Conservation (phyloP, 306 rosid species). For the Gleditsia sinensis region DNA sequence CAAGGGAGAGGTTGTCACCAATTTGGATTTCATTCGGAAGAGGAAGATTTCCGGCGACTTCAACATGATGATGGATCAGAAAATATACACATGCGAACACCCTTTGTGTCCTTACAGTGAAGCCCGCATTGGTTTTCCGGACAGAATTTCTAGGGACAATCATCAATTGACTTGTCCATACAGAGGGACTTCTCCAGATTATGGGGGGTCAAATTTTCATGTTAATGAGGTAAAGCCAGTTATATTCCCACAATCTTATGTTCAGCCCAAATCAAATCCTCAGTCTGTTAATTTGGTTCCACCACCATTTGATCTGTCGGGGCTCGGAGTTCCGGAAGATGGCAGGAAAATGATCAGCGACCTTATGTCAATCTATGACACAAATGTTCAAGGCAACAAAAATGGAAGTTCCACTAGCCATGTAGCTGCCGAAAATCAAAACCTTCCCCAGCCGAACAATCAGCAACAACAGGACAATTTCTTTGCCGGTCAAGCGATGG, state of each 20-base stretch:
- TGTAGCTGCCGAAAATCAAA: conserved; percentile 40
- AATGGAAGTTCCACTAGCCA: conserved; percentile 24
- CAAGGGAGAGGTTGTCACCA: conserved; percentile 58
- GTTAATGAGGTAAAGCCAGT: conserved; percentile 60
- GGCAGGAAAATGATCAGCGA: conserved; percentile 62
- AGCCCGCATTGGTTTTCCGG: conserved; percentile 51
- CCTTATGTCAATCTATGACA: conserved; percentile 58
- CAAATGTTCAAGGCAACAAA: conserved; percentile 48
- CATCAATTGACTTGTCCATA: conserved; percentile 59
- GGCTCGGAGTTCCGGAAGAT: conserved; percentile 63
- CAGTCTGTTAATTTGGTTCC: conserved; percentile 43
- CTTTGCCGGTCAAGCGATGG: conserved; percentile 49
- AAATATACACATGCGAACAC: conserved; percentile 59
- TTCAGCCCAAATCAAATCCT: conserved; percentile 44
- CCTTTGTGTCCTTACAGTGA: conserved; percentile 65
- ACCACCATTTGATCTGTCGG: conserved; percentile 47
- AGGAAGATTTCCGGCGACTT: conserved; percentile 59
- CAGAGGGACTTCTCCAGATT: conserved; percentile 36
- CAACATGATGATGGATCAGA: conserved; percentile 51
- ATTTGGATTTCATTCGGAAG: conserved; percentile 64
- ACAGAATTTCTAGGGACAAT: conserved; percentile 66
- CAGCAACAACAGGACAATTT: conserved; percentile 47
- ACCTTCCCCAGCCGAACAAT: conserved; percentile 33
- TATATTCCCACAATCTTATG: conserved; percentile 50
- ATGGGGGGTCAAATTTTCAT: conserved; percentile 45